phyloP scores from a whole-genome alignment of 2,329 filamentous ascomycete genomes.

The Aspergillus luchuensis region DNA sequence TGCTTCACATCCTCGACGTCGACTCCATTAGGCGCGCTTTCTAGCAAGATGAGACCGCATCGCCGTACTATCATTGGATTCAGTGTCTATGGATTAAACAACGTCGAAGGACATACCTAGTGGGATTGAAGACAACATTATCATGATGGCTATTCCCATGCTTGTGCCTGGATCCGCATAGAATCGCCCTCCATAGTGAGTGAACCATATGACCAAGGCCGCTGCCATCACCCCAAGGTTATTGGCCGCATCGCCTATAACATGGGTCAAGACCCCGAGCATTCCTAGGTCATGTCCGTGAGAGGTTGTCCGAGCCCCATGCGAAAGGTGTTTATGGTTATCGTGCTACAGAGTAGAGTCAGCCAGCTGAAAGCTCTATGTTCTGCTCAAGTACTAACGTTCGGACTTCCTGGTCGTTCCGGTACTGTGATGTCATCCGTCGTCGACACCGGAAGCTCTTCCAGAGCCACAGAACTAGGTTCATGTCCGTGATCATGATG shows the following conservation, averaged over 20 bases:
- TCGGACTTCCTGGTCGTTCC: neutral
- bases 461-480: constrained; percentile 5
- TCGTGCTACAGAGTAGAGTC: constrained; percentile 22
- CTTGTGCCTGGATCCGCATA: constrained; percentile 73
- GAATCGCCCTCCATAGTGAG: constrained; percentile 59
- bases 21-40: constrained; percentile 65
- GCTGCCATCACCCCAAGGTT: constrained; percentile 74
- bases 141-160: constrained; percentile 72
- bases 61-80: constrained; percentile 25
- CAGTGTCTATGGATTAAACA: neutral
- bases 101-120: constrained; percentile 14
- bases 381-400: neutral
- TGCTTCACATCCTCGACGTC: constrained; percentile 65
- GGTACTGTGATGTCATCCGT: neutral
- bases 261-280: constrained; percentile 69
- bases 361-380: neutral
- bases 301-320: constrained; percentile 33
- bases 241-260: constrained; percentile 72
- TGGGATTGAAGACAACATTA: constrained; percentile 61
- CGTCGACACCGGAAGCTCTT: neutral
- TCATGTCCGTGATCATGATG: constrained; percentile 26
- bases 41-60: constrained; percentile 64
- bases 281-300: constrained; percentile 66
- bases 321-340: constrained; percentile 28
- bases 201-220: constrained; percentile 69